These are phyloP conservation scores for Camellia sinensis DNA, from an alignment of 148 eudicot genomes.

Conservation along the genomic window DNA sequence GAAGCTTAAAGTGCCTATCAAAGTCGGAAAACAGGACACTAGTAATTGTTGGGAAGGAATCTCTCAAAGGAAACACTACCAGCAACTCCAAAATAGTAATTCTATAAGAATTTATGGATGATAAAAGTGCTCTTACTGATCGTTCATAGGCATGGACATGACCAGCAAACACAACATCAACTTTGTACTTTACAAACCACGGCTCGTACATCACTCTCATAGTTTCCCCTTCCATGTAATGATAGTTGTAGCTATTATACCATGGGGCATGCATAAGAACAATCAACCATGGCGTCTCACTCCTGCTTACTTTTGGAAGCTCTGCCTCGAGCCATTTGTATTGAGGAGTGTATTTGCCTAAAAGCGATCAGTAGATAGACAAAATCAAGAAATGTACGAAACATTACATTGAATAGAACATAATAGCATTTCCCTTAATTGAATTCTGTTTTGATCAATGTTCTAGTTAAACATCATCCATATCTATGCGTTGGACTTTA, in stretches of 20 bases:
- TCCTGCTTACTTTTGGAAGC: constrained; percentile 69
- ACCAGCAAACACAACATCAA: too few relatives aligned
- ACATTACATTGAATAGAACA: neutral
- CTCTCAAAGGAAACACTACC: neutral
- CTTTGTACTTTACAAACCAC: too few relatives aligned
- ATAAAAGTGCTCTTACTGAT: constrained; percentile 19
- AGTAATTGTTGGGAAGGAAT: too few relatives aligned
- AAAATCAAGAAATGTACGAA: neutral
- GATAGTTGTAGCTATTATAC: constrained; percentile 82
- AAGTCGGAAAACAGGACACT: too few relatives aligned
- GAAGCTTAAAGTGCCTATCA: too few relatives aligned
- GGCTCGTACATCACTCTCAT: too few relatives aligned
- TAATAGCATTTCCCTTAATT: neutral
- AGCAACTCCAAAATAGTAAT: neutral
- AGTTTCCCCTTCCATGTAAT: constrained; percentile 89
- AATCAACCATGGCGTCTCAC: constrained; percentile 84
- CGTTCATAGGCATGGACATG: constrained; percentile 37
- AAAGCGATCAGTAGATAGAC: constrained; percentile 21
- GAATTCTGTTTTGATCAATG: neutral
- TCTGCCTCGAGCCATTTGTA: constrained; percentile 72
- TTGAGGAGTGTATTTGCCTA: constrained; percentile 53
- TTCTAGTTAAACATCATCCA: too few relatives aligned
- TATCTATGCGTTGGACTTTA: too few relatives aligned
- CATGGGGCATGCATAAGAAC: constrained; percentile 77
- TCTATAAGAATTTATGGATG: neutral